phyloP scores from a whole-genome alignment of 2,329 filamentous ascomycete species.

The Rutstroemia sydowiana region DNA sequence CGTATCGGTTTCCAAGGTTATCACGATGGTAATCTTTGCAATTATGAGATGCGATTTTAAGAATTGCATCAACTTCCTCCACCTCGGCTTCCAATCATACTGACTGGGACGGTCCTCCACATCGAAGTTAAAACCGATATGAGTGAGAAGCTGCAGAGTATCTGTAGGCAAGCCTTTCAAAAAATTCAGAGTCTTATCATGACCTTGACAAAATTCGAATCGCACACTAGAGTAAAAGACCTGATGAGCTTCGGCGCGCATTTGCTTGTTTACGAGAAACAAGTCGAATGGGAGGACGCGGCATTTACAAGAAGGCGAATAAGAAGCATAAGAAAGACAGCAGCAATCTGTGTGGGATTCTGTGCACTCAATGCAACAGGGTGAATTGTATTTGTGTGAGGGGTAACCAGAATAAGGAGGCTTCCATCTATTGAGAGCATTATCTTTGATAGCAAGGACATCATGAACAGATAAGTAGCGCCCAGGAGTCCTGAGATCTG shows the following conservation, averaged over 20 bases:
- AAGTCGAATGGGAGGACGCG: background rate
- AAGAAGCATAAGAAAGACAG: background rate
- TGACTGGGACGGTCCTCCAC: too few species aligned
- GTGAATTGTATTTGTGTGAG: too few species aligned
- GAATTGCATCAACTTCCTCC: background rate
- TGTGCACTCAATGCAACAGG: too few species aligned
- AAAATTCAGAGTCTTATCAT: background rate
- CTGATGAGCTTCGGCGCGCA: background rate
- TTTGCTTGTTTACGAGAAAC: background rate
- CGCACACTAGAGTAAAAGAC: background rate
- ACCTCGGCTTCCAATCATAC: background rate
- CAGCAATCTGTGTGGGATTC: conserved; percentile 4
- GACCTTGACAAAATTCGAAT: background rate
- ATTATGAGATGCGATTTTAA: background rate
- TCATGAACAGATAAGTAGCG: background rate
- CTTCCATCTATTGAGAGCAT: too few species aligned
- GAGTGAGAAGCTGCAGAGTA: background rate
- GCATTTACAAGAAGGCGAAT: background rate
- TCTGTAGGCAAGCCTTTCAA: background rate
- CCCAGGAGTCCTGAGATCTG: background rate
- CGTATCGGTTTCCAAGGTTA: background rate
- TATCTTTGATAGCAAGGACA: too few species aligned
- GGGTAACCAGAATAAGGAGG: too few species aligned
- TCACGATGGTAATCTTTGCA: background rate
- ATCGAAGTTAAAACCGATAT: background rate